These are phyloP conservation scores for Austroboletus novae-zelandiae DNA, from an alignment of 1,284 basidiomycete genomes.

Conservation along the genomic window DNA sequence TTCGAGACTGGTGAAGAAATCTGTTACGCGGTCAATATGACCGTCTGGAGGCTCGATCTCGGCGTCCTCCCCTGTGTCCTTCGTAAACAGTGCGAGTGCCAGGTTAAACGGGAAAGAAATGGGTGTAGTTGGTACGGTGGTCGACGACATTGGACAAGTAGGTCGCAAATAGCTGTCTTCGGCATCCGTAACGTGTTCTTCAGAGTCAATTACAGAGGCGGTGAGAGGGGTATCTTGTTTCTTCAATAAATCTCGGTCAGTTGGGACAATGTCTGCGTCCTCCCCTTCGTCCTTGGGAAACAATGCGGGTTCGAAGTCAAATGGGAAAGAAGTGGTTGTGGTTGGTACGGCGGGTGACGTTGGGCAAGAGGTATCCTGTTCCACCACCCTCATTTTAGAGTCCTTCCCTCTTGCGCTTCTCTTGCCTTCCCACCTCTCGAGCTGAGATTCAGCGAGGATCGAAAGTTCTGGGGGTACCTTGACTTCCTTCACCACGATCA, in stretches of 20 bases:
- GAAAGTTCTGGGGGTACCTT: constrained; percentile 61
- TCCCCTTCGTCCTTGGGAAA: too few relatives aligned
- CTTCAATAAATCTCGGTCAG: too few relatives aligned
- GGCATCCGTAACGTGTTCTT: constrained; percentile 35
- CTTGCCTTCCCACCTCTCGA: constrained; percentile 29
- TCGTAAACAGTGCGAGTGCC: constrained; percentile 42
- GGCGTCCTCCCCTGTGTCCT: constrained; percentile 44
- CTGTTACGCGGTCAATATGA: constrained; percentile 8
- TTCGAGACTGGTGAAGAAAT: constrained; percentile 49
- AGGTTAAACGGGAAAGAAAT: constrained; percentile 12
- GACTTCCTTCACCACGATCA: constrained; percentile 85
- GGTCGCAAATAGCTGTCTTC: constrained; percentile 32
- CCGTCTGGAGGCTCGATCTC: constrained; percentile 21
- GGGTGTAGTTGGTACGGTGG: not conserved
- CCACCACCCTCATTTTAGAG: not conserved
- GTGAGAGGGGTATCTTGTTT: constrained; percentile 15
- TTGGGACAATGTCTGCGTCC: too few relatives aligned
- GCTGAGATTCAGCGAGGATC: constrained; percentile 34
- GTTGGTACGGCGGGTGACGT: too few relatives aligned
- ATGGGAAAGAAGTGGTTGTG: too few relatives aligned
- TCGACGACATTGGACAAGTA: constrained; percentile 1
- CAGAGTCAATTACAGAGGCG: constrained; percentile 40
- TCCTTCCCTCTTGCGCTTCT: constrained; percentile 24
- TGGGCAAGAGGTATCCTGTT: too few relatives aligned
- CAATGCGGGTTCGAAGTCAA: too few relatives aligned